These are phyloP conservation scores for Penicillium sp. DNA, from an alignment of 2,329 filamentous ascomycete genomes.

Conservation along the genomic window DNA sequence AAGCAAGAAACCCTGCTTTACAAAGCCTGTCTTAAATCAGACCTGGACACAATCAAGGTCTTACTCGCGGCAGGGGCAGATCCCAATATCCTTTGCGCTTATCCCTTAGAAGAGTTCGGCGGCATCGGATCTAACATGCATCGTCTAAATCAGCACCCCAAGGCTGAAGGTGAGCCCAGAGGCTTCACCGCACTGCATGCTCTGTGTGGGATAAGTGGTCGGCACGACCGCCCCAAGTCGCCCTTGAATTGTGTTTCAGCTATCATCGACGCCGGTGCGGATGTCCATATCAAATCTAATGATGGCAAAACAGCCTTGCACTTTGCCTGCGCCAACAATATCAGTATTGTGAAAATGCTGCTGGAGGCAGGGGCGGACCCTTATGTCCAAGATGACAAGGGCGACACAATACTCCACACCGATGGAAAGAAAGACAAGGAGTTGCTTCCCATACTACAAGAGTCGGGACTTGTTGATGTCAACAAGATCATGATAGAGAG, in stretches of 20 bases:
- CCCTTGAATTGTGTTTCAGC: neutral
- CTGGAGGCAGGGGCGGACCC: conserved; percentile 12
- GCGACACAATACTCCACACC: conserved; percentile 4
- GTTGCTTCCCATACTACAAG: neutral
- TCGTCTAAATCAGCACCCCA: neutral
- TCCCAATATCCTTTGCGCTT: conserved; percentile 1
- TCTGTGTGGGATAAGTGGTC: neutral
- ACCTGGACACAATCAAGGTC: conserved; percentile 4
- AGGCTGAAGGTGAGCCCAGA: neutral
- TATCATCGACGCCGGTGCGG: conserved; percentile 10
- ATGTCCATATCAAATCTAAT: conserved; percentile 1
- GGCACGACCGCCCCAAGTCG: neutral
- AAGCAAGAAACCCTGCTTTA: conserved; percentile 1
- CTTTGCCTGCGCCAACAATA: neutral
- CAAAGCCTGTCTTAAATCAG: neutral
- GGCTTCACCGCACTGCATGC: conserved; percentile 10
- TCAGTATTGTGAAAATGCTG: neutral
- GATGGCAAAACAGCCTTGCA: conserved; percentile 10
- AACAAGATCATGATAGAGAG: neutral
- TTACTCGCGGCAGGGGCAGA: conserved; percentile 8
- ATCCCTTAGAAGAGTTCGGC: neutral
- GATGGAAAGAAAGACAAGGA: neutral
- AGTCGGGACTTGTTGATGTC: neutral
- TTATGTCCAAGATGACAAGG: neutral
- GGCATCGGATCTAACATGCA: neutral